phyloP scores from a whole-genome alignment of 768 basidiomycete species.

The Mycena olivaceomarginata region DNA sequence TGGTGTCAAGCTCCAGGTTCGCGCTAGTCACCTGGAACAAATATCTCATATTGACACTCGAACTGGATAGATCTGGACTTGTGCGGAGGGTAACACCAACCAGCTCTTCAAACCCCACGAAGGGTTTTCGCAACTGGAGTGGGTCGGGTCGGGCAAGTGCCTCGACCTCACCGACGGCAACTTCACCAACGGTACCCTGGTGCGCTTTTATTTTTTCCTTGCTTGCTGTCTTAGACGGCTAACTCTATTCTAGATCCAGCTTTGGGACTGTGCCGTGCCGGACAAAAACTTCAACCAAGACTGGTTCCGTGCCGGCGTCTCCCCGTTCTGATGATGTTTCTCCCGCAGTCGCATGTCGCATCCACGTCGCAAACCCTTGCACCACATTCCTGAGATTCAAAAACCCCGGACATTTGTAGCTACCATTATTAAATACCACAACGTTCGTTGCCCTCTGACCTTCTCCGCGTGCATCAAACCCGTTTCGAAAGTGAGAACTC shows the following conservation, averaged over 20 bases:
- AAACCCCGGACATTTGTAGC: no score
- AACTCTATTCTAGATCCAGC: not conserved
- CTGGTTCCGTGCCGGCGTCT: not conserved
- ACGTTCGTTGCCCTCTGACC: no score
- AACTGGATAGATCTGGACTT: conserved; percentile 35
- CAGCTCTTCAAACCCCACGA: conserved; percentile 4
- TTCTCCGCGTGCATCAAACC: no score
- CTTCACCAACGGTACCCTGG: not conserved
- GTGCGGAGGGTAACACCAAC: conserved; percentile 29
- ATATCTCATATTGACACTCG: no score
- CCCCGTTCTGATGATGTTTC: no score
- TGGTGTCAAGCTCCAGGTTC: conserved; percentile 47
- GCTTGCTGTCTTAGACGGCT: not conserved
- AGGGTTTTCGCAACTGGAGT: conserved; percentile 3
- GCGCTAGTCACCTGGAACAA: no score
- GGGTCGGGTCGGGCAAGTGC: conserved; percentile 13
- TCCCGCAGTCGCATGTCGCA: no score
- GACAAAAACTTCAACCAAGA: conserved; percentile 22
- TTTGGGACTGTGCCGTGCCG: not conserved
- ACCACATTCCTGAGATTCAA: no score
- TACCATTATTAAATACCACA: no score
- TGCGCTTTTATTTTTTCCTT: not conserved
- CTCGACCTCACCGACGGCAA: conserved; percentile 31
- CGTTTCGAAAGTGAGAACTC: no score
- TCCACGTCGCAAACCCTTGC: no score